phyloP scores from a whole-genome alignment of 345 rosid genomes.

The Euphorbia lathyris region DNA sequence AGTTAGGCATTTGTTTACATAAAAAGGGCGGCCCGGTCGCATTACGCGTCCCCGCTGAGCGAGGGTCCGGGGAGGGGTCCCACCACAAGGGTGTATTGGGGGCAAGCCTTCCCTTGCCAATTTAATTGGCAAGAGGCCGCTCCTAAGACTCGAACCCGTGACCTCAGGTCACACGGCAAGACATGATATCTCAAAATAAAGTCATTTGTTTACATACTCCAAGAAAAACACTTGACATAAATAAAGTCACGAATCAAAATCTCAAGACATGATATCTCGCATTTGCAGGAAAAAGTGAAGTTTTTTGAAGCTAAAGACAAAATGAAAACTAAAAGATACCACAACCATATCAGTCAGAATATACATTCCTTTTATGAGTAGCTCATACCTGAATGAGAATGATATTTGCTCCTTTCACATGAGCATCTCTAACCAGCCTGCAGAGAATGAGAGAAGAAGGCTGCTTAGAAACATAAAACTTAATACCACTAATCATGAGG shows the following conservation, averaged over 20 bases:
- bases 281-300: background rate
- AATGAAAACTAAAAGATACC: background rate
- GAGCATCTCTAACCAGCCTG: slow-evolving; percentile 76
- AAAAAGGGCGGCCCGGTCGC: too few species aligned
- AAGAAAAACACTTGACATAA: background rate
- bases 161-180: too few species aligned
- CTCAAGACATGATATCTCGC: background rate
- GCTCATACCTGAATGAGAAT: slow-evolving; percentile 78
- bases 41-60: too few species aligned
- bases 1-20: too few species aligned
- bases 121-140: too few species aligned
- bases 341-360: background rate
- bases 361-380: background rate
- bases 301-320: background rate
- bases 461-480: background rate
- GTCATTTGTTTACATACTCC: too few species aligned
- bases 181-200: too few species aligned
- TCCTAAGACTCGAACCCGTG: too few species aligned
- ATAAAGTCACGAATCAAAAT: background rate
- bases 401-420: slow-evolving; percentile 69
- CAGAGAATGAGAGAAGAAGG: background rate
- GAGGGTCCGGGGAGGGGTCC: too few species aligned
- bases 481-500: background rate
- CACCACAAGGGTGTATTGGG: too few species aligned
- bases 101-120: too few species aligned